Evolutionary conservation across 2,329 filamentous ascomycete genomes (phyloP).

Genomic region (Tolypocladium guangdongense): DNA sequence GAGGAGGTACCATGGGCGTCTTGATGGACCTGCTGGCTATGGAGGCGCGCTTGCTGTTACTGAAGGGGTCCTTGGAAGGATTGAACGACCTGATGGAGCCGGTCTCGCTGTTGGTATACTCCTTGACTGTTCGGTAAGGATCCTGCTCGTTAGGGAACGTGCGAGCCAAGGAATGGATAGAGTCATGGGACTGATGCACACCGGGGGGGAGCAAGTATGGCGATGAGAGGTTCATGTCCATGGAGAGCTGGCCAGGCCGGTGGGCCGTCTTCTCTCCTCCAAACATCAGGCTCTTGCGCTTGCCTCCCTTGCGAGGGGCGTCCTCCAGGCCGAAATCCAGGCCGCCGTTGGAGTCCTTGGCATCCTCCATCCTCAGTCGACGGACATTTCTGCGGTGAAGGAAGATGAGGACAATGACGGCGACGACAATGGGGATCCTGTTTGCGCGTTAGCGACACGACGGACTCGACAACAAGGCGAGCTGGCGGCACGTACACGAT

Average conservation of each 20-base stretch:
- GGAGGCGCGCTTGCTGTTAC: conserved; percentile 26
- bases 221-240: conserved; percentile 66
- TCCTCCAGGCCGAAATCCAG: conserved; percentile 81
- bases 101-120: conserved; percentile 46
- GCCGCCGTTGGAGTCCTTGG: conserved; percentile 76
- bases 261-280: conserved; percentile 45
- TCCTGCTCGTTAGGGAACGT: conserved; percentile 67
- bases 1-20: conserved; percentile 17
- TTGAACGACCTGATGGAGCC: conserved; percentile 44
- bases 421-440: conserved; percentile 66
- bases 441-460: conserved; percentile 8
- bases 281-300: conserved; percentile 22
- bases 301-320: conserved; percentile 26
- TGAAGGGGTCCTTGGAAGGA: conserved; percentile 29
- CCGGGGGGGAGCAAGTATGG: conserved; percentile 90
- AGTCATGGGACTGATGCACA: conserved; percentile 70
- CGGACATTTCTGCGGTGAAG: conserved; percentile 70
- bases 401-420: conserved; percentile 56
- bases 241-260: conserved; percentile 46
- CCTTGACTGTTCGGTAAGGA: conserved; percentile 60
- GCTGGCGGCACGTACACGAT: conserved; percentile 48
- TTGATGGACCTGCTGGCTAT: conserved; percentile 12
- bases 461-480: background rate
- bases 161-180: conserved; percentile 73
- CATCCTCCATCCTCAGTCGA: conserved; percentile 66